A percentile compares a stretch with the other conserved stretches of the same genome.
These are phyloP conservation scores for Lasiosphaeria miniovina DNA, from an alignment of 495 filamentous ascomycete species.

Conservation along the genomic window DNA sequence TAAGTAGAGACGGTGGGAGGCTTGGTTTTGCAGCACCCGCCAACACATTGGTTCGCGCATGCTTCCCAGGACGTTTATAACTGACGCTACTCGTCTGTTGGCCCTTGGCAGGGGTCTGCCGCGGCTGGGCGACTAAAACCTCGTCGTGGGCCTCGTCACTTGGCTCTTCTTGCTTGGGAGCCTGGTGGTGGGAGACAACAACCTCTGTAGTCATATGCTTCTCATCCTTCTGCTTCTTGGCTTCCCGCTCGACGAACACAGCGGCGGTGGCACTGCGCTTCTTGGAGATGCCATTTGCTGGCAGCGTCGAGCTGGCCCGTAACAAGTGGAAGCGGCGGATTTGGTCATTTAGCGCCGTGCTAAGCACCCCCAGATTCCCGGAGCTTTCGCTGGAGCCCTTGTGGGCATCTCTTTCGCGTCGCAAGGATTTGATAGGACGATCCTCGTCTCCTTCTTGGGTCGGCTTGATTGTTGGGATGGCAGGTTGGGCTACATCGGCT, in stretches of 20 bases:
- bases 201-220: constrained; percentile 6
- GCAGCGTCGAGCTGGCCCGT: constrained; percentile 27
- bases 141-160: background rate
- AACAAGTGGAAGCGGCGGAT: constrained; percentile 49
- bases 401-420: constrained; percentile 1
- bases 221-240: constrained; percentile 30
- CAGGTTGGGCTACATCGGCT: constrained; percentile 14
- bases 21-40: constrained; percentile 21
- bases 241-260: constrained; percentile 48
- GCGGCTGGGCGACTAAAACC: background rate
- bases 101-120: background rate
- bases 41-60: constrained; percentile 7
- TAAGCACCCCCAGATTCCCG: background rate
- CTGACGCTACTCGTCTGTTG: background rate
- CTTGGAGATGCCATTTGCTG: constrained; percentile 28
- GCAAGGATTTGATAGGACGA: constrained; percentile 19
- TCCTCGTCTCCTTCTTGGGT: constrained; percentile 28
- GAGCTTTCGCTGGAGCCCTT: background rate
- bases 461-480: constrained; percentile 17
- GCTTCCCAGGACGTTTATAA: constrained; percentile 24
- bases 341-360: background rate
- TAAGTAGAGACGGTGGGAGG: constrained; percentile 39
- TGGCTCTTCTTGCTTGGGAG: background rate
- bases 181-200: background rate
- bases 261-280: constrained; percentile 36